Base-by-base conservation (phyloP, 2,329 filamentous ascomycete species). In the Arthrobotrys pseudoclavata region DNA sequence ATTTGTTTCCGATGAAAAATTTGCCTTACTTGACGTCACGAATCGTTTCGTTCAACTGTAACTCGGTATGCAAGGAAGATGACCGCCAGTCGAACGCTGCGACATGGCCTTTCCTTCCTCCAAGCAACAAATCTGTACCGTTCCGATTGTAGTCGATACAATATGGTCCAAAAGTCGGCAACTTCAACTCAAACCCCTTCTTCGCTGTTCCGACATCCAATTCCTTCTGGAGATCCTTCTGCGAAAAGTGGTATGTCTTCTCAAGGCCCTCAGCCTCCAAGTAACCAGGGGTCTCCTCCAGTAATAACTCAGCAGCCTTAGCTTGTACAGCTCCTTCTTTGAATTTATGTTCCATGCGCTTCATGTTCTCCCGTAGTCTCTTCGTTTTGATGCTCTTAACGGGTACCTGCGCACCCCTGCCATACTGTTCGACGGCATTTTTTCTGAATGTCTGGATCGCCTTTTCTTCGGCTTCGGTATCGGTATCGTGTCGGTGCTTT, bases 1-100 rank as follows among this genome's bases (percentile, higher is more conserved):
- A 18, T 9, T 31, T 26, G 5, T 26, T 20, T 3, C n/a, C 2
- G 31, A 4, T 6, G n/a, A 47, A 4, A 7, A 24, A 4, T 7
- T 29, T 94, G 81, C 98, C 87, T 92, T 94, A 99, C 82, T 91
- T 91, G 26, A 91, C 91, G 84, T 97, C 95, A 64, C 95, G 88
- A 12, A 98, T 88, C 0, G 94, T 98, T 86, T 99, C 96, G 62
- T 91, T 90, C 79, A 99, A 87, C 83, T 99, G 93, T 79, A 98
- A 82, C 83, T 99, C 96, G 83, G 94, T 97, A 5, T 92, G 93
- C 76, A 97, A 86, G 84, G 94, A 97, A 48, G 94, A 95, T 80
- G 92, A 91, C 79, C 95, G 88, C 95, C 96, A 99, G 84, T 99
- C 94, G 89, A 98, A 96, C 0, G 92, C 95, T 70, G 96, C 95